phyloP scores from a whole-genome alignment of 192 early-diverging fungal genomes.

The Podila epicladia region DNA sequence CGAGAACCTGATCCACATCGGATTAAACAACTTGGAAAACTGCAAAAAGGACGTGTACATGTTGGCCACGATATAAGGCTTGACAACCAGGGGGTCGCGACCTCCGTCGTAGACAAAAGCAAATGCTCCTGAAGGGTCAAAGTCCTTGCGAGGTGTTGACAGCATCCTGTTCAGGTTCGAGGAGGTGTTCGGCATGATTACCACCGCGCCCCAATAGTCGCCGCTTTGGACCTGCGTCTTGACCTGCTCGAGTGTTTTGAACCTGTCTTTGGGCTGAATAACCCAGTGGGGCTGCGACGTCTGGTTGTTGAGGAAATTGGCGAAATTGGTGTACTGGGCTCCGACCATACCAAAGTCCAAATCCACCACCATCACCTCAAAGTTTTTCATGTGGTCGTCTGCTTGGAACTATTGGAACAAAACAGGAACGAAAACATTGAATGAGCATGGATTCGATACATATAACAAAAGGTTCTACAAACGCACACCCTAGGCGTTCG shows the following conservation, averaged over 20 bases:
- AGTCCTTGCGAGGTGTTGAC: background rate
- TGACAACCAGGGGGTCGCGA: slow-evolving; percentile 31
- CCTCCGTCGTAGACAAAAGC: slow-evolving; percentile 41
- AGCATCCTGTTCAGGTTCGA: slow-evolving; percentile 17
- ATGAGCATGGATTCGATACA: background rate
- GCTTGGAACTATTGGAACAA: slow-evolving; percentile 16
- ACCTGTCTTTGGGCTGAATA: background rate
- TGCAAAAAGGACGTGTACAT: slow-evolving; percentile 38
- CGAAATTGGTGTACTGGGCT: slow-evolving; percentile 24
- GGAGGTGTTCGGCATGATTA: slow-evolving; percentile 29
- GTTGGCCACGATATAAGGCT: slow-evolving; percentile 30
- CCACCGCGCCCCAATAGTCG: slow-evolving; percentile 37
- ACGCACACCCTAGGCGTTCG: background rate
- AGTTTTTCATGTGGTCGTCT: slow-evolving; percentile 16
- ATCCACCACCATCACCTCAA: slow-evolving; percentile 35
- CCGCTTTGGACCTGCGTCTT: slow-evolving; percentile 17
- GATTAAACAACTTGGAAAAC: slow-evolving; percentile 35
- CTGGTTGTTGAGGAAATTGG: slow-evolving; percentile 10
- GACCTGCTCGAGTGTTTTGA: slow-evolving; percentile 7
- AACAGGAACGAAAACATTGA: background rate
- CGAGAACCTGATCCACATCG: slow-evolving; percentile 26
- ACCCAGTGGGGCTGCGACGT: slow-evolving; percentile 22
- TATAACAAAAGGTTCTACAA: background rate
- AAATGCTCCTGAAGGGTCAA: slow-evolving; percentile 34
- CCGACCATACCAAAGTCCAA: slow-evolving; percentile 37